phyloP scores from a whole-genome alignment of 2,329 filamentous ascomycete genomes.

The Cercospora berteroae region DNA sequence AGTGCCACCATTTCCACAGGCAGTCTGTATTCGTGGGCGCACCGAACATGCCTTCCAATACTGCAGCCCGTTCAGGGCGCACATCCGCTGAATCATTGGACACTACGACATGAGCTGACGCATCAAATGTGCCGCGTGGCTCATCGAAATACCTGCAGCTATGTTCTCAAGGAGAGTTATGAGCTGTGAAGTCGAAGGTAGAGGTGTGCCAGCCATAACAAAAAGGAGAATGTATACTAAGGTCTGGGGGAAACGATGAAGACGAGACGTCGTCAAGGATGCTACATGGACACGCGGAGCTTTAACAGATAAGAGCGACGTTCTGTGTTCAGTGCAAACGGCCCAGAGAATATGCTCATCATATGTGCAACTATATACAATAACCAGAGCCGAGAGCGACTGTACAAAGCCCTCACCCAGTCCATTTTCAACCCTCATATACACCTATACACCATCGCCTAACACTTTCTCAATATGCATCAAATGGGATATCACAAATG shows the following conservation, averaged over 20 bases:
- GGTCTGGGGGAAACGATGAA: too few relatives aligned
- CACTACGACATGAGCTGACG: neutral
- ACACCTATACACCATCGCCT: slow-evolving; percentile 1
- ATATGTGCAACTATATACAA: slow-evolving; percentile 7
- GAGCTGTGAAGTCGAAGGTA: too few relatives aligned
- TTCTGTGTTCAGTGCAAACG: neutral
- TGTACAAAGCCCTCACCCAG: neutral
- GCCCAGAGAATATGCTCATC: neutral
- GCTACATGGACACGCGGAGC: neutral
- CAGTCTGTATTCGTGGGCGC: too few relatives aligned
- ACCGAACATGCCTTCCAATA: too few relatives aligned
- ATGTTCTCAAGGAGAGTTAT: neutral
- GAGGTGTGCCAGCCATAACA: too few relatives aligned
- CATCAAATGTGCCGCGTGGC: neutral
- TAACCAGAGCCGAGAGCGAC: neutral
- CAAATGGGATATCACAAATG: neutral
- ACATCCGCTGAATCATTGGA: neutral
- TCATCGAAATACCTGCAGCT: neutral
- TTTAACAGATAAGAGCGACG: too few relatives aligned
- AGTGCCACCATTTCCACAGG: too few relatives aligned
- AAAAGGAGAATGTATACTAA: too few relatives aligned
- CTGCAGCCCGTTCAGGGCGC: neutral
- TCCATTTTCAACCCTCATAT: neutral
- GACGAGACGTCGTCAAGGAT: too few relatives aligned
- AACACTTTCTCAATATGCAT: neutral